Percentiles rank a stretch among this genome's conserved stretches.
Evolutionary conservation across 768 basidiomycete genomes (phyloP).

Genomic region (Fomitopsis pulvina): DNA sequence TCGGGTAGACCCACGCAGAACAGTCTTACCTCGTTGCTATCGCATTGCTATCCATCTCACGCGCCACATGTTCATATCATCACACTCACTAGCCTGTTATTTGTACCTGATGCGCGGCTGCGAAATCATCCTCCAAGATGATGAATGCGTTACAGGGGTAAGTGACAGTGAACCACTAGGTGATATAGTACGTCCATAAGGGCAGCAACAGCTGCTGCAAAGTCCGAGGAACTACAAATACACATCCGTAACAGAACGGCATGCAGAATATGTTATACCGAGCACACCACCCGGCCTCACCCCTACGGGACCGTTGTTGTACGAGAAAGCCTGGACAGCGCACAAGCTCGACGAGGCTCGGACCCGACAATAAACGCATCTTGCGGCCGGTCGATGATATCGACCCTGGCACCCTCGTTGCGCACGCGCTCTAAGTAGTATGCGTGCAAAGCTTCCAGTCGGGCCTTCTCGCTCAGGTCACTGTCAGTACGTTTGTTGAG

Average conservation of each 20-base stretch:
- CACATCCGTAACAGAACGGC: too few species aligned
- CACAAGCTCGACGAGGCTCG: constrained; percentile 1
- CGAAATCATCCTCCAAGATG: not conserved
- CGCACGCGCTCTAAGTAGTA: constrained; percentile 13
- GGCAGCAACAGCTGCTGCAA: not conserved
- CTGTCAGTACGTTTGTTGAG: constrained; percentile 7
- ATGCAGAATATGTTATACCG: too few species aligned
- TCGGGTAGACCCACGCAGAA: constrained; percentile 34
- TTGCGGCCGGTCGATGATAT: constrained; percentile 20
- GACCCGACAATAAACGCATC: constrained; percentile 15
- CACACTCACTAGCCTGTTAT: not conserved
- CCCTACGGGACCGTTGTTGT: not conserved
- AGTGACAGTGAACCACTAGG: too few species aligned
- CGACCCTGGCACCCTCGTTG: constrained; percentile 8
- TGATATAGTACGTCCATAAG: not conserved
- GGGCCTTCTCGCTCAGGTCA: constrained; percentile 12
- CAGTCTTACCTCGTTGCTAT: not conserved
- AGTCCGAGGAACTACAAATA: not conserved
- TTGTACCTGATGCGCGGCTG: not conserved
- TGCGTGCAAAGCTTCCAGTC: constrained; percentile 11
- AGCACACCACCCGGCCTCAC: too few species aligned
- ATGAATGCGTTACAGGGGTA: not conserved
- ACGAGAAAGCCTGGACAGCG: not conserved
- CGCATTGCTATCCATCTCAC: not conserved
- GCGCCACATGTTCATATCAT: not conserved